Percentiles rank a stretch among this genome's conserved stretches.
Evolutionary conservation across 2,329 filamentous ascomycete genomes (phyloP).

Genomic region (Periconia sp.): DNA sequence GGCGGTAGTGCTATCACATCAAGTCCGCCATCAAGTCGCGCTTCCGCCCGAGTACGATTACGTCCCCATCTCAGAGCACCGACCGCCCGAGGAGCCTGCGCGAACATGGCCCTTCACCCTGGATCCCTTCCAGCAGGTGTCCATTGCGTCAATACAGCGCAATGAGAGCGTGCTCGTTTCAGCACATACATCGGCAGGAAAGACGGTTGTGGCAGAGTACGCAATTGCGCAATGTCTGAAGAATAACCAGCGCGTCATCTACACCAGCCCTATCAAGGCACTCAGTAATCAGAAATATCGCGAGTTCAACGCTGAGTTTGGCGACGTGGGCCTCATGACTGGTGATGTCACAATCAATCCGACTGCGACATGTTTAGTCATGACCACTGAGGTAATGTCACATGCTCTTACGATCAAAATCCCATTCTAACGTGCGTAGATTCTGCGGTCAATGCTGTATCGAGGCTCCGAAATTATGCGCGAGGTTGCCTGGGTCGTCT

Average conservation of each 20-base stretch:
- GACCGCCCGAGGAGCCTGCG: conserved; percentile 84
- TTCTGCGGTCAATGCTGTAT: conserved; percentile 98
- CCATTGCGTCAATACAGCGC: conserved; percentile 92
- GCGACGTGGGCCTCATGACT: conserved; percentile 97
- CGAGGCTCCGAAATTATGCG: conserved; percentile 99
- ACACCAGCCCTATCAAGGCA: conserved; percentile 98
- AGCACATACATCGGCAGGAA: conserved; percentile 95
- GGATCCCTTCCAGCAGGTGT: conserved; percentile 95
- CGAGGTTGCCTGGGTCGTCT: conserved; percentile 97
- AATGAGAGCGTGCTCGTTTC: conserved; percentile 97
- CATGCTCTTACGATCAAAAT: neutral
- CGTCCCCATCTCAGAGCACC: conserved; percentile 92
- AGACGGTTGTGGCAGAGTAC: conserved; percentile 98
- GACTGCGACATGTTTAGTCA: conserved; percentile 95
- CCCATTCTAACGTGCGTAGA: conserved; percentile 54
- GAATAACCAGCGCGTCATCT: conserved; percentile 97
- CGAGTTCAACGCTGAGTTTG: conserved; percentile 94
- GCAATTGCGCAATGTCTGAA: conserved; percentile 97
- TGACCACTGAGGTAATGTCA: conserved; percentile 80
- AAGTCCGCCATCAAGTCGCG: conserved; percentile 97
- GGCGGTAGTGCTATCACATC: conserved; percentile 86
- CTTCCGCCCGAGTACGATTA: conserved; percentile 94
- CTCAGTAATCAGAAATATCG: conserved; percentile 98
- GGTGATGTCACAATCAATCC: conserved; percentile 99
- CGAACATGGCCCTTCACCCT: conserved; percentile 86